phyloP scores from a whole-genome alignment of 2,329 filamentous ascomycete genomes.

The Talaromyces sp. region DNA sequence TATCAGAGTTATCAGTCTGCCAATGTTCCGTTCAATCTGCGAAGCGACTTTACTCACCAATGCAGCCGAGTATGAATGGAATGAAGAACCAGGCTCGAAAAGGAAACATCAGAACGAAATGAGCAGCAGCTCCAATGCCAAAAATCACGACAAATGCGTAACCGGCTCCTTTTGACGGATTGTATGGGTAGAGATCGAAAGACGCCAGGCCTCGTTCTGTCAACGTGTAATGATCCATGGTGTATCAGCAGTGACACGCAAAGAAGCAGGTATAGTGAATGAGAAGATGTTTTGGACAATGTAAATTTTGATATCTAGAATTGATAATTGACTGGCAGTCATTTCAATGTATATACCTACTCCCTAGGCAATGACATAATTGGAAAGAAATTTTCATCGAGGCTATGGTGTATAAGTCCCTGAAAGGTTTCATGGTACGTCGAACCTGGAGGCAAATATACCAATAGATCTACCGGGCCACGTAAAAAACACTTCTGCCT shows the following conservation, averaged over 20 bases:
- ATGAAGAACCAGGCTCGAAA: slow-evolving; percentile 37
- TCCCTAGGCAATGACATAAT: neutral
- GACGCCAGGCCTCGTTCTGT: slow-evolving; percentile 27
- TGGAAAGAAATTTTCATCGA: neutral
- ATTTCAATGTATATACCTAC: neutral
- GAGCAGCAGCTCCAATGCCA: slow-evolving; percentile 28
- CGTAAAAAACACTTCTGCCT: neutral
- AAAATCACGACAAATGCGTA: slow-evolving; percentile 37
- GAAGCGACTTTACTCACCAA: slow-evolving; percentile 27
- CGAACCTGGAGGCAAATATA: neutral
- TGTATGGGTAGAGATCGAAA: slow-evolving; percentile 38
- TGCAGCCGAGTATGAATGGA: slow-evolving; percentile 35
- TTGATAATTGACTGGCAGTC: neutral
- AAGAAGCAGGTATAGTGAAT: slow-evolving; percentile 25
- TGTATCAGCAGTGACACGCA: neutral
- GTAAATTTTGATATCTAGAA: neutral
- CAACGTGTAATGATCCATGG: neutral
- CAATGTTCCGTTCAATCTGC: neutral
- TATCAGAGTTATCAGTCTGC: slow-evolving; percentile 12
- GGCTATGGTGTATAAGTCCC: neutral
- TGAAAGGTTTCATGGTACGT: neutral
- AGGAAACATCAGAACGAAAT: slow-evolving; percentile 31
- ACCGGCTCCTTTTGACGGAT: slow-evolving; percentile 32
- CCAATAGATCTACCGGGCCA: neutral
- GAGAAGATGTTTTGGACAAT: neutral